Evolutionary conservation across 2,329 filamentous ascomycete genomes (phyloP).

Genomic region (Parafenestella ontariensis): DNA sequence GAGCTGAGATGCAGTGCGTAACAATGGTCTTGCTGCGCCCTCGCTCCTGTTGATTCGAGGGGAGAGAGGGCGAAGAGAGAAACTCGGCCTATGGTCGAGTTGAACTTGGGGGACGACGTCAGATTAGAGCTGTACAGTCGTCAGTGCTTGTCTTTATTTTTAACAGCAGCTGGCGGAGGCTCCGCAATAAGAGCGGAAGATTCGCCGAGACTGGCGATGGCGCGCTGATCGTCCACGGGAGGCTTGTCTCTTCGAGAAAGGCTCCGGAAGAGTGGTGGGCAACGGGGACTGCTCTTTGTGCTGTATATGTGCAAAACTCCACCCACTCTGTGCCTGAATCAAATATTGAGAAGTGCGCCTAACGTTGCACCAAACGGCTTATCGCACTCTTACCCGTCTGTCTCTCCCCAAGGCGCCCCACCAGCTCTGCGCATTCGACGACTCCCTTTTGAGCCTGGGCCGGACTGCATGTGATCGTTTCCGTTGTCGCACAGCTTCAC

Average conservation of each 20-base stretch:
- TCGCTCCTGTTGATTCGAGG: conserved; percentile 5
- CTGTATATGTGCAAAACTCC: neutral
- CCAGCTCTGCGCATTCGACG: conserved; percentile 11
- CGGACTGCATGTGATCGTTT: conserved; percentile 44
- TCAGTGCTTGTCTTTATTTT: conserved; percentile 17
- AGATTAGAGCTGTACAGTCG: conserved; percentile 19
- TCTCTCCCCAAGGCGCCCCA: conserved; percentile 13
- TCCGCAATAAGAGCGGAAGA: conserved; percentile 2
- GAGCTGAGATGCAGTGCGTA: neutral
- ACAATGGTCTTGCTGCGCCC: conserved; percentile 3
- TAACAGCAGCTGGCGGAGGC: conserved; percentile 11
- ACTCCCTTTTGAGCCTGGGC: conserved; percentile 28
- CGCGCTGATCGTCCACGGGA: neutral
- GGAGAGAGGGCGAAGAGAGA: neutral
- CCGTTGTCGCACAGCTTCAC: conserved; percentile 45
- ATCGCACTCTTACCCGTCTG: neutral
- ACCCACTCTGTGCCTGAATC: neutral
- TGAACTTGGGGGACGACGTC: conserved; percentile 15
- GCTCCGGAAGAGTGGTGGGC: conserved; percentile 1
- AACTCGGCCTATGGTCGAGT: neutral
- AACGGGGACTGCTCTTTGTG: conserved; percentile 4
- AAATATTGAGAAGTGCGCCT: neutral
- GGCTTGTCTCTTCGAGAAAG: conserved; percentile 3
- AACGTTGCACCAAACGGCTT: neutral
- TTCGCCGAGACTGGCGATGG: conserved; percentile 9